Conservation (phyloP, 352 stramenopile species). For the Globisporangium perplexum region DNA sequence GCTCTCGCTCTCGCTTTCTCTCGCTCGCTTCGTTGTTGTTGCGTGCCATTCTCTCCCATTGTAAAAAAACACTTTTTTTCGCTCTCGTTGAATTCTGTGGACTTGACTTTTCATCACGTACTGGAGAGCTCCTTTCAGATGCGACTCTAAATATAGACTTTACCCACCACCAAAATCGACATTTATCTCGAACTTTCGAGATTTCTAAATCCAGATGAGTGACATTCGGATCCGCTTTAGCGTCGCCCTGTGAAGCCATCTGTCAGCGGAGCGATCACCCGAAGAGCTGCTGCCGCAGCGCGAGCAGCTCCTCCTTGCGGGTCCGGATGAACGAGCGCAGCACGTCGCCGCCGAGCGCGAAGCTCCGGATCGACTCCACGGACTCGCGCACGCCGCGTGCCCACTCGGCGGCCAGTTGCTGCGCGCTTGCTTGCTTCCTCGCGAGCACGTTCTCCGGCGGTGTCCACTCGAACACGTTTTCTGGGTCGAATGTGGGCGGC, state of each 20-base stretch:
- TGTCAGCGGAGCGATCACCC: conserved; percentile 11
- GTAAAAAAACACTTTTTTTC: no score
- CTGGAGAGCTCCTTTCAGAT: no score
- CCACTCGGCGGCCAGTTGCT: conserved; percentile 28
- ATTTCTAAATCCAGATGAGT: no score
- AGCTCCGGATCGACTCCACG: conserved; percentile 44
- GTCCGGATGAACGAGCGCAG: conserved; percentile 53
- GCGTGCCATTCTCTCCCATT: no score
- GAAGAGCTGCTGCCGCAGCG: conserved; percentile 48
- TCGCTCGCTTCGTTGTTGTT: no score
- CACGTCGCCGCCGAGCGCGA: conserved; percentile 47
- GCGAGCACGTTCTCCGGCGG: conserved; percentile 23
- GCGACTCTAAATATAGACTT: background rate
- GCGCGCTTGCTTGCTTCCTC: conserved; percentile 6
- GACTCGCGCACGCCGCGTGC: conserved; percentile 32
- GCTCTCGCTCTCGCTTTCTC: background rate
- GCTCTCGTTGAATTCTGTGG: no score
- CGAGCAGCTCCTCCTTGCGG: conserved; percentile 52
- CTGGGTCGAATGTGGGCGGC: conserved; percentile 28
- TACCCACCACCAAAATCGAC: background rate
- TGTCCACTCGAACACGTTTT: conserved; percentile 62
- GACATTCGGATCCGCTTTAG: conserved; percentile 1
- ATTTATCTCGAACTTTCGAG: background rate
- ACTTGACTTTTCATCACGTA: no score
- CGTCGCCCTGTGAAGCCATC: background rate